Evolutionary conservation across 108 stramenopile species (phyloP), one percentile per base, ranked within the genome.

Genomic region (Schizochytrium sp.): DNA sequence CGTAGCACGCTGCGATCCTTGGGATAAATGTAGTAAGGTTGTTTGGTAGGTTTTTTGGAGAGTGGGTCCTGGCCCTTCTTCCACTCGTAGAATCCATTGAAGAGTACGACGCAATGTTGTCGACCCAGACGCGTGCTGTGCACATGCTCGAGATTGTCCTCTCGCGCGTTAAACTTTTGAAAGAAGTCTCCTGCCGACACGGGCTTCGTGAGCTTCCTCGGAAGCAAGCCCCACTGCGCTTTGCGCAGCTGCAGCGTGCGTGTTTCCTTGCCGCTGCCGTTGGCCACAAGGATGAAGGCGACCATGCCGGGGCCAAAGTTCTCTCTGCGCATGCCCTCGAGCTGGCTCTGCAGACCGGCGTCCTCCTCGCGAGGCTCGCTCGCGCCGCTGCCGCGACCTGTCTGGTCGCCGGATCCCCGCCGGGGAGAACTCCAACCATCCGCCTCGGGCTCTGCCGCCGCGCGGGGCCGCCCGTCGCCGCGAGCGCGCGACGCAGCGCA

Each of bases 81-180:
- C 76, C 76, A 83, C 76, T 83, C 76, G 51, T 83, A 83, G 51
- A 83, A 83, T 23, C 76, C 76, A 34, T 83, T 83, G 23, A 83
- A 83, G 51, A 83, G 25, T 45, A 83, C 76, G n/a, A 83, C 76
- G 51, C 76, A 83, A 23, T 83, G 76, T 23, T 83, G 45, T 23
- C 51, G 45, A 18, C 48, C 76, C 8, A 83, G 12, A 12, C 45
- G 19, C 51, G 48, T 47, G n/a, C 48, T 21, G 23, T 83, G 76
- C 28, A 53, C 76, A 34, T 6, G 6, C 51, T 83, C 76, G 25
- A 83, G 51, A 16, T 53, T 83, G 28, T 83, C 76, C 51, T 47
- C 23, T 16, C 76, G 45, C 6, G 76, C 76, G 28, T 83, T 83
- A 45, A 83, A 83, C 18, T 12, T 55, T 16, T 83, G 48, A 23